Evolutionary conservation across 2,329 filamentous ascomycete species (phyloP), one percentile per base, ranked within the genome.

Genomic region (Paecilomyces variotii): DNA sequence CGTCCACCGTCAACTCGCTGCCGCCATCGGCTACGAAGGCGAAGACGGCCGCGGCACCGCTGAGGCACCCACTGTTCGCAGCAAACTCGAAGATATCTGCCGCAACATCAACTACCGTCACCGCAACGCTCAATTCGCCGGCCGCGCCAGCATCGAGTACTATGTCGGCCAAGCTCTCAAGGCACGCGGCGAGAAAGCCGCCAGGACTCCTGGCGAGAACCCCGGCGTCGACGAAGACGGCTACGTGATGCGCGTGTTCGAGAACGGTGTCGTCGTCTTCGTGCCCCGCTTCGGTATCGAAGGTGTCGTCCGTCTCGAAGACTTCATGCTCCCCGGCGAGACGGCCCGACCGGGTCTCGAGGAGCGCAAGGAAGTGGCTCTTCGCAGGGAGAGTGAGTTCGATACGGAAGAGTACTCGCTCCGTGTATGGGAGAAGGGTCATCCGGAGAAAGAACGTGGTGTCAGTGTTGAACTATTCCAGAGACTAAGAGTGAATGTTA

Each of bases 91-190:
- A 75, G 89, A 87, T 59, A 90, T 99, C 26, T 97, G 94, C 83
- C 92, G 91, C 75, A 99, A 99, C 78, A 97, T 99, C 83, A 99
- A 99, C 74, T 87, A 94, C 59, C 87, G 94, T 6, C 94, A 99
- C 75, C 90, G 94, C 70, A 99, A 99, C 74, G 94, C 94, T 32
- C 94, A 99, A 76, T 88, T 96, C 76, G 94, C 94, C 2, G 93
- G 93, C 35, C 87, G 94, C 60, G 93, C 94, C 27, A 94, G 89
- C 66, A 92, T 99, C 62, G 92, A 96, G 67, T 99, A 97, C 78
- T 99, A 97, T 72, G 94, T 99, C 54, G 94, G 94, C 0, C 94
- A 99, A 77, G 91, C 93, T 11, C 86, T 99, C 58, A 94, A 94
- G 78, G 91, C 84, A 9, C 80, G 84, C 57, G 80, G 84, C 14